phyloP scores from a whole-genome alignment of 352 stramenopile genomes.

The Blastocystis sp. region DNA sequence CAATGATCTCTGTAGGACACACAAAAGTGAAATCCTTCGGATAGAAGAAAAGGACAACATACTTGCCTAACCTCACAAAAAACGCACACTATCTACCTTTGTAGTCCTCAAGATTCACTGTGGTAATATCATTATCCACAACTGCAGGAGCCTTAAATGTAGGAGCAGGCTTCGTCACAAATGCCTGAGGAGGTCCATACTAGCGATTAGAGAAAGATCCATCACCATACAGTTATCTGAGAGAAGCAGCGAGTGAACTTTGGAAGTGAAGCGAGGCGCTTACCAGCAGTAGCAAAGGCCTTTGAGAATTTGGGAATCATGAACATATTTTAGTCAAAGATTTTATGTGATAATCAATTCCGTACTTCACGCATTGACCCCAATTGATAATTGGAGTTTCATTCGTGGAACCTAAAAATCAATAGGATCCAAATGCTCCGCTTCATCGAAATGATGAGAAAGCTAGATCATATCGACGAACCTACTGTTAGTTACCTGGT shows the following conservation, averaged over 20 bases:
- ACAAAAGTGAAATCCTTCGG: constrained; percentile 83
- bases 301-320: constrained; percentile 50
- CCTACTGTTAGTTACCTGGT: neutral
- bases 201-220: neutral
- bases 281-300: neutral
- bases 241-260: constrained; percentile 18
- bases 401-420: neutral
- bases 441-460: neutral
- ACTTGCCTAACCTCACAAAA: constrained; percentile 69
- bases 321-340: neutral
- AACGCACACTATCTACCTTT: constrained; percentile 59
- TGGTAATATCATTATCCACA: constrained; percentile 75
- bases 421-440: neutral
- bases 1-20: constrained; percentile 81
- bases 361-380: neutral
- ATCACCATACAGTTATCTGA: constrained; percentile 5
- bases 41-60: constrained; percentile 84
- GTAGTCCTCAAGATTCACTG: constrained; percentile 75
- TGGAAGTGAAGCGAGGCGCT: neutral
- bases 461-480: neutral
- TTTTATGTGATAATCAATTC: neutral
- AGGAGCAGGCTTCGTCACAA: constrained; percentile 70
- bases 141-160: constrained; percentile 74
- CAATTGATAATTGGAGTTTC: neutral
- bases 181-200: constrained; percentile 53